Conservation (phyloP, 169 alveolate genomes). For the Fabrea salina region DNA sequence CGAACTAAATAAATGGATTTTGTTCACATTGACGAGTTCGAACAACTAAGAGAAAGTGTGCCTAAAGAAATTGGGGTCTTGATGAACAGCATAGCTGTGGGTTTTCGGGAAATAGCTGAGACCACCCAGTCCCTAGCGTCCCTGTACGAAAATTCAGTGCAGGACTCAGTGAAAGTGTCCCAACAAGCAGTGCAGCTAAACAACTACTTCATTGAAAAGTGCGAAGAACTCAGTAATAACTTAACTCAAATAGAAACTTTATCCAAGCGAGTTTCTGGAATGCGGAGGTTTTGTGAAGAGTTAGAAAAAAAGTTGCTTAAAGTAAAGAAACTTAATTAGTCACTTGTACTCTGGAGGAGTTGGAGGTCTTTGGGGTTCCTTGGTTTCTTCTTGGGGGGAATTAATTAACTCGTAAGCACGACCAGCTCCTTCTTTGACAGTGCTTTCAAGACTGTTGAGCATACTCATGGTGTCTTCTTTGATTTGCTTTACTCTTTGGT, state of each 20-base stretch:
- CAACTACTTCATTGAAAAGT: not conserved
- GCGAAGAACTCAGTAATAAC: not conserved
- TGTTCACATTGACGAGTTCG: not conserved
- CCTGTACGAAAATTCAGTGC: not conserved
- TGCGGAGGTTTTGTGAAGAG: not conserved
- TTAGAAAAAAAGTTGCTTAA: not conserved
- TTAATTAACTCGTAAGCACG: not conserved
- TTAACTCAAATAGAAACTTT: not conserved
- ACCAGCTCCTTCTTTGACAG: not conserved
- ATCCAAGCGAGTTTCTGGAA: not conserved
- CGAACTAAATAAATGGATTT: not conserved
- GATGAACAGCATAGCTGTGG: not conserved
- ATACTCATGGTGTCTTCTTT: constrained; percentile 5
- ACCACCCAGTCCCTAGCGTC: not conserved
- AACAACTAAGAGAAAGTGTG: not conserved
- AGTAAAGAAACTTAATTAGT: too few species aligned
- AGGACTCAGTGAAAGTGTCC: not conserved
- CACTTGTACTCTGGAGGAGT: too few species aligned
- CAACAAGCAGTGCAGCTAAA: not conserved
- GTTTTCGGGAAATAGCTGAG: not conserved
- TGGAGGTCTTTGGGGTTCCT: too few species aligned
- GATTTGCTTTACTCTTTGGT: not conserved
- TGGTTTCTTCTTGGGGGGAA: too few species aligned
- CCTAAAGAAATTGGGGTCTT: not conserved
- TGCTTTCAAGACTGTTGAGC: not conserved